These are phyloP conservation scores for Aristolochia contorta DNA, from an alignment of 164 flowering plant genomes.

Conservation along the genomic window DNA sequence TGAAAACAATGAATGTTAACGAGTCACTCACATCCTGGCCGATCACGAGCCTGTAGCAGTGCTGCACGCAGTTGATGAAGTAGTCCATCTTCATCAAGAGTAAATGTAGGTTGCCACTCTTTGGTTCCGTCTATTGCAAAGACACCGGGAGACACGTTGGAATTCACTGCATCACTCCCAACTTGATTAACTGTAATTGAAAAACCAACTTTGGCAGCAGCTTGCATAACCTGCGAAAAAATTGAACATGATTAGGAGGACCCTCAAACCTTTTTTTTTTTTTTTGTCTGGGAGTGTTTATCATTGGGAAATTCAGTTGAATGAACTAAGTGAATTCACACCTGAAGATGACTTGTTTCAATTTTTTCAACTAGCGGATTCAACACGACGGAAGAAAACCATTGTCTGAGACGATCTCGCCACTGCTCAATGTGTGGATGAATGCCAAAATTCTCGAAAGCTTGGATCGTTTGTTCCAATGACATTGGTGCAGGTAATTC, in stretches of 20 bases:
- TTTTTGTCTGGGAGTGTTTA: too few relatives aligned
- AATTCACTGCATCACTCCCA: slow-evolving; percentile 42
- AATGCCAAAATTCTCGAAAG: slow-evolving; percentile 63
- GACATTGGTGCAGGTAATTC: slow-evolving; percentile 89
- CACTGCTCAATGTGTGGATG: slow-evolving; percentile 91
- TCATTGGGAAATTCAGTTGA: not conserved
- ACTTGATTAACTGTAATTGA: slow-evolving; percentile 62
- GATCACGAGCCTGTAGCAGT: slow-evolving; percentile 71
- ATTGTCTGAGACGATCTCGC: slow-evolving; percentile 88
- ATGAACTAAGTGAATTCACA: slow-evolving; percentile 6
- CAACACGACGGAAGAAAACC: slow-evolving; percentile 80
- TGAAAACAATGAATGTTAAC: not conserved
- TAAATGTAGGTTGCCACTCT: slow-evolving; percentile 74
- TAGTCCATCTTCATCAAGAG: slow-evolving; percentile 75
- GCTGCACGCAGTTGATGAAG: slow-evolving; percentile 77
- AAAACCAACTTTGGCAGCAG: slow-evolving; percentile 73
- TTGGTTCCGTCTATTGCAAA: slow-evolving; percentile 52
- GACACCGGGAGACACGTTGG: slow-evolving; percentile 30
- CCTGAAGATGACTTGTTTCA: slow-evolving; percentile 82
- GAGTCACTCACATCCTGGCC: slow-evolving; percentile 39
- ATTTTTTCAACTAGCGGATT: slow-evolving; percentile 76
- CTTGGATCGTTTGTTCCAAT: slow-evolving; percentile 72
- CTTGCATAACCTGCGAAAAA: slow-evolving; percentile 60
- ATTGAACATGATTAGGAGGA: not conserved
- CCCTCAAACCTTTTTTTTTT: not conserved